Evolutionary conservation across 1,284 basidiomycete genomes (phyloP), one percentile per base, ranked within the genome.

Genomic region (Sporisorium exsertum): DNA sequence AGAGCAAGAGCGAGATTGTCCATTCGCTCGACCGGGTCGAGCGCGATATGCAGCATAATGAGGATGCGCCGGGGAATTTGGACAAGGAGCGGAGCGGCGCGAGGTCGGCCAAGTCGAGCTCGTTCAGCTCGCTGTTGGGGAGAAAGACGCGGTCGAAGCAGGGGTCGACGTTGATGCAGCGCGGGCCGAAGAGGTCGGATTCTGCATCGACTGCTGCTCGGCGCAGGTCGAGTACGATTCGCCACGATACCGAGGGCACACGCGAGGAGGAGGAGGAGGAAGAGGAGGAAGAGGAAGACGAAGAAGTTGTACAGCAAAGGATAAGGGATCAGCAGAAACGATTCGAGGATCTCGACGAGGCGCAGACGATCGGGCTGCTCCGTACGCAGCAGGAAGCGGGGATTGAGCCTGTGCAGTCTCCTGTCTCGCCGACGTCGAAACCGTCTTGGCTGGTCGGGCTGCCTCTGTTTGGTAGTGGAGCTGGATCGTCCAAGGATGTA

Each of bases 1-100:
- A 75, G 60, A 75, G 67, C 57, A 75, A 75, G 50, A 70, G 66
- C 42, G 67, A 75, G 2, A 70, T 70, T 33, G 49, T 63, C 0
- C 3, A 66, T 16, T 66, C 63, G 9, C 42, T 70, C 26, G 33
- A 20, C 18, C 52, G 59, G 27, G 24, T 58, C 22, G 67, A 75
- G 20, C 58, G 24, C n/a, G 69, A 72, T 43, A 29, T 72, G 69
- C 37, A 59, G 9, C 46, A 59, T n/a, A 72, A 66, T 20, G 40
- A 16, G 0, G 33, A 72, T n/a, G 58, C 63, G 18, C 68, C 68
- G 9, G 68, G 68, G 5, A 58, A 61, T 13, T 26, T 58, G 24
- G 42, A n/a, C n/a, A n/a, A n/a, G n/a, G n/a, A n/a, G n/a, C n/a
- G 42, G 3, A 20, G 22, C 3, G 56, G 55, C 27, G 32, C 22